Percentiles rank a stretch among this genome's conserved stretches.
These are phyloP conservation scores for Cephaloascus albidus DNA, from an alignment of 805 yeast genomes.

Conservation along the genomic window DNA sequence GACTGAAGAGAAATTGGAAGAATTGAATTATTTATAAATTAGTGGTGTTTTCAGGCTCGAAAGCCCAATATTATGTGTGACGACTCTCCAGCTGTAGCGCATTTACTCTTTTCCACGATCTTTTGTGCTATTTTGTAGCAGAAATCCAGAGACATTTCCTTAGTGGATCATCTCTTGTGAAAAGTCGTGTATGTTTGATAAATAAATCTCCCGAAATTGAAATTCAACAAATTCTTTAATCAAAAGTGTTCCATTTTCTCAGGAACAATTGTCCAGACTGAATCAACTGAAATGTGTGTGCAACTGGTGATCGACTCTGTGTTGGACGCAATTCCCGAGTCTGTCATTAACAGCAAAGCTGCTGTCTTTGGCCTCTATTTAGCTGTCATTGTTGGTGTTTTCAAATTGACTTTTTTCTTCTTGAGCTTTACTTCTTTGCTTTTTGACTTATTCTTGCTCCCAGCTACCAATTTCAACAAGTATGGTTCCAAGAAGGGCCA, in stretches of 20 bases:
- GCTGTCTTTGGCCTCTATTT: slow-evolving; percentile 9
- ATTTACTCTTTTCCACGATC: slow-evolving; percentile 22
- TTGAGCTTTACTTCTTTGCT: slow-evolving; percentile 45
- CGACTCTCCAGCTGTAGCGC: slow-evolving; percentile 5
- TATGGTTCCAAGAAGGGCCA: slow-evolving; percentile 68
- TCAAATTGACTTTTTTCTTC: slow-evolving; percentile 41
- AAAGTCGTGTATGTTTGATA: neutral
- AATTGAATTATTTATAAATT: slow-evolving; percentile 28
- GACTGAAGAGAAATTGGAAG: slow-evolving; percentile 41
- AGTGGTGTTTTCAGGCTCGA: no score
- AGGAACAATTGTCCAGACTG: no score
- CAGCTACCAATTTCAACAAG: slow-evolving; percentile 46
- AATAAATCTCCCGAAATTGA: slow-evolving; percentile 4
- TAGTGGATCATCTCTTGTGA: neutral
- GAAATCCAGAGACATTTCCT: no score
- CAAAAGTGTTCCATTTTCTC: neutral
- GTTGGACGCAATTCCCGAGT: slow-evolving; percentile 2
- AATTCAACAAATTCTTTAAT: no score
- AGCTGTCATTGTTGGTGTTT: slow-evolving; percentile 52
- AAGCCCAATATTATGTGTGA: neutral
- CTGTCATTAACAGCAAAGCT: slow-evolving; percentile 9
- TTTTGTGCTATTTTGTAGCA: no score
- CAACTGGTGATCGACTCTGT: no score
- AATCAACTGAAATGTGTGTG: no score
- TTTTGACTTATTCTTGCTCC: slow-evolving; percentile 55